Conservation (phyloP, 768 basidiomycete genomes). For the Lentinula guzmanii region DNA sequence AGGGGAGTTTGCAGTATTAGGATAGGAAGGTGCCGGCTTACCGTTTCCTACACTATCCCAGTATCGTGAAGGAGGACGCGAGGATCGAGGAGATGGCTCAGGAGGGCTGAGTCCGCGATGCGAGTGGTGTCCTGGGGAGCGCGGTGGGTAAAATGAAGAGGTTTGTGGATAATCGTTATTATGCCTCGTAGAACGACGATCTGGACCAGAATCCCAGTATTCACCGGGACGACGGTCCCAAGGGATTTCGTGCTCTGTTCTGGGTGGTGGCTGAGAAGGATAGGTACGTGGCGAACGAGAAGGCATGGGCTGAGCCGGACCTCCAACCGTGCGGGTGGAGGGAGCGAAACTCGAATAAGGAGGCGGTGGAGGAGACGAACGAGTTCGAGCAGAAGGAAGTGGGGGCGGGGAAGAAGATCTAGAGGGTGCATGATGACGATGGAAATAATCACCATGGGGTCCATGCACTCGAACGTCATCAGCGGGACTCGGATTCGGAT, state of each 20-base stretch:
- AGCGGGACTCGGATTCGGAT: slow-evolving; percentile 49
- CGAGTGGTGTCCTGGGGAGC: slow-evolving; percentile 30
- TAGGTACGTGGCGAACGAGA: slow-evolving; percentile 60
- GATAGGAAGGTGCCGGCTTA: slow-evolving; percentile 36
- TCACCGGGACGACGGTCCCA: slow-evolving; percentile 58
- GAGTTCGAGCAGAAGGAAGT: slow-evolving; percentile 36
- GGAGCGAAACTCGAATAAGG: slow-evolving; percentile 44
- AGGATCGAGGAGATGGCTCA: slow-evolving; percentile 55
- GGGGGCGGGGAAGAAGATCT: slow-evolving; percentile 57
- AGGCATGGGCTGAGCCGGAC: slow-evolving; percentile 47
- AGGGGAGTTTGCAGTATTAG: slow-evolving; percentile 26
- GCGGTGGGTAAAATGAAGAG: slow-evolving; percentile 31
- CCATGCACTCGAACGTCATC: slow-evolving; percentile 40
- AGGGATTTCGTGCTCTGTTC: slow-evolving; percentile 45
- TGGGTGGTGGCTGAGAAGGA: slow-evolving; percentile 40
- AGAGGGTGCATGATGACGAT: slow-evolving; percentile 49
- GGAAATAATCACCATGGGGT: slow-evolving; percentile 55
- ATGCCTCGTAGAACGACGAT: slow-evolving; percentile 36
- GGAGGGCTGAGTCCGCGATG: slow-evolving; percentile 44
- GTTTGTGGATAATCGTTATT: slow-evolving; percentile 30
- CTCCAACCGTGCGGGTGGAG: slow-evolving; percentile 40
- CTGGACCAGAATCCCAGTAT: slow-evolving; percentile 49
- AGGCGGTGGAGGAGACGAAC: slow-evolving; percentile 45
- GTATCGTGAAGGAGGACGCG: slow-evolving; percentile 41
- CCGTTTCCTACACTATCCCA: slow-evolving; percentile 42